Evolutionary conservation across 306 rosid species (phyloP).

Genomic region (Acacia crassicarpa): DNA sequence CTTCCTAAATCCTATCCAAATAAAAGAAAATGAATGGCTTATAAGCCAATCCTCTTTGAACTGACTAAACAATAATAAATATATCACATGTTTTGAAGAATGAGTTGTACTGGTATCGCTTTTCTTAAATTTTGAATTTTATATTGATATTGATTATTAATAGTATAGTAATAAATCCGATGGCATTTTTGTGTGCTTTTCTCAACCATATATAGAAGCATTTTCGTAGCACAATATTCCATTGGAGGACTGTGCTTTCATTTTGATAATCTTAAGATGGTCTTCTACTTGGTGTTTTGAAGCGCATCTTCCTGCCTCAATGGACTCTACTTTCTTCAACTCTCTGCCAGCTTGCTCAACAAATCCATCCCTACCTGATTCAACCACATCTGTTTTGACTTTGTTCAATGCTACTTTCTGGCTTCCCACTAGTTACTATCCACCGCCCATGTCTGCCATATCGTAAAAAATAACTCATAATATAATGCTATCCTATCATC

Average conservation of each 20-base stretch:
- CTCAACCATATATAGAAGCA: not conserved
- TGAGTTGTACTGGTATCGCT: not conserved
- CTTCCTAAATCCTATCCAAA: not conserved
- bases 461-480: not conserved
- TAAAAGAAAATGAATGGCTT: not conserved
- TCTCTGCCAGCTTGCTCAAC: too few species aligned
- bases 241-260: not conserved
- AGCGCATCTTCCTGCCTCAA: too few species aligned
- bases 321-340: too few species aligned
- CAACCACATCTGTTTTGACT: not conserved
- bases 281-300: not conserved
- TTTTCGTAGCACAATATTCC: not conserved
- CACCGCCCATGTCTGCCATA: not conserved
- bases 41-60: not conserved
- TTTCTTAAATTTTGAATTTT: not conserved
- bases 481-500: not conserved
- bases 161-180: not conserved
- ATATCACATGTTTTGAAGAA: too few species aligned
- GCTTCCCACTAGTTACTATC: not conserved
- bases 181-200: not conserved
- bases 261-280: too few species aligned
- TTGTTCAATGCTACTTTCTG: not conserved
- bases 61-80: not conserved
- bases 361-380: too few species aligned
- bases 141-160: not conserved